Evolutionary conservation across 306 rosid genomes (phyloP).

Genomic region (Prunus dulcis): DNA sequence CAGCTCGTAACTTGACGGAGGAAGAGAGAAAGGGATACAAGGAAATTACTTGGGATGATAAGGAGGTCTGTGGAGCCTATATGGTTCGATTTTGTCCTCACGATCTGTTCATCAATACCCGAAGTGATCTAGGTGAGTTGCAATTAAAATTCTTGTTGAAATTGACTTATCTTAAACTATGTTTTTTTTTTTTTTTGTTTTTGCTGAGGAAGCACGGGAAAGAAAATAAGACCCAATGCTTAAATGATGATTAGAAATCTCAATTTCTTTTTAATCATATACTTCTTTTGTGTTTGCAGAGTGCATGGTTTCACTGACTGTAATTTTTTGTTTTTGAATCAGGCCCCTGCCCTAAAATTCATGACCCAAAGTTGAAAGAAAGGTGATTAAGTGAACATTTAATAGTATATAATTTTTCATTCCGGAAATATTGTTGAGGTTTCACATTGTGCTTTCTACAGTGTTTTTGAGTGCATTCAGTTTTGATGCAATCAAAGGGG

Average conservation of each 20-base stretch:
- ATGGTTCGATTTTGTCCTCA: constrained; percentile 99
- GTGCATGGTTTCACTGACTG: constrained; percentile 2
- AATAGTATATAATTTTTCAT: neutral
- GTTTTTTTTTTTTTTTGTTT: neutral
- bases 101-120: constrained; percentile 93
- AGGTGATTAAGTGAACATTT: constrained; percentile 44
- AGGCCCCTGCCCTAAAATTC: constrained; percentile 90
- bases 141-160: neutral
- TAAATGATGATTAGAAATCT: neutral
- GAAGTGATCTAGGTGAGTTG: constrained; percentile 91
- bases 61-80: constrained; percentile 86
- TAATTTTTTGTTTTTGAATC: constrained; percentile 19
- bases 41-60: constrained; percentile 89
- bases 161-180: neutral
- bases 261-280: neutral
- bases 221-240: neutral
- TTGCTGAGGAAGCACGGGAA: neutral
- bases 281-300: constrained; percentile 5
- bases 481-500: neutral
- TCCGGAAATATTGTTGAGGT: neutral
- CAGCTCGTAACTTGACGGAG: constrained; percentile 94
- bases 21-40: constrained; percentile 82
- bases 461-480: constrained; percentile 3
- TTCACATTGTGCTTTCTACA: neutral
- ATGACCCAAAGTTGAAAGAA: constrained; percentile 93